Evolutionary conservation across 441 rosid species (phyloP).

Genomic region (Francoa sonchifolia): DNA sequence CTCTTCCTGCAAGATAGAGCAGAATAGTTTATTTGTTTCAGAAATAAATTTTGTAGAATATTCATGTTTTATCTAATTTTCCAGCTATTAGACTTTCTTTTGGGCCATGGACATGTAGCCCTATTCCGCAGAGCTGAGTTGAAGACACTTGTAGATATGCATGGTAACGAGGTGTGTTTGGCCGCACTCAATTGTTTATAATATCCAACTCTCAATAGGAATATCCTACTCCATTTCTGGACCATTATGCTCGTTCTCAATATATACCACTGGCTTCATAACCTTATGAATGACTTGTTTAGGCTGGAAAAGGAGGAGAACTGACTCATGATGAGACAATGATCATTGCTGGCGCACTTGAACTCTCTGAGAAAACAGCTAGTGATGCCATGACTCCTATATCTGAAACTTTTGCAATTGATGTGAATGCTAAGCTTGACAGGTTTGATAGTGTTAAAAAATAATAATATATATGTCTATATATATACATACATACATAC

Average conservation of each 20-base stretch:
- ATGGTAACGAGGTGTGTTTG: constrained; percentile 19
- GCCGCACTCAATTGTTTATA: background rate
- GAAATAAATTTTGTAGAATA: background rate
- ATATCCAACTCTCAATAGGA: background rate
- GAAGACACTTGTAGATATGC: constrained; percentile 16
- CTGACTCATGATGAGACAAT: constrained; percentile 81
- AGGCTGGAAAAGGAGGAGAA: constrained; percentile 97
- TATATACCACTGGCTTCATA: background rate
- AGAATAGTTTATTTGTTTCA: background rate
- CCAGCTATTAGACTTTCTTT: constrained; percentile 16
- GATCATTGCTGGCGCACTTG: constrained; percentile 91
- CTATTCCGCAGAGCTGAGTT: constrained; percentile 24
- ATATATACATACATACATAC: too few relatives aligned
- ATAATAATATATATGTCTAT: too few relatives aligned
- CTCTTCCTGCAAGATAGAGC: background rate
- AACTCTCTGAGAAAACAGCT: constrained; percentile 67
- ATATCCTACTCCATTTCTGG: background rate
- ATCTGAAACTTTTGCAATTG: constrained; percentile 62
- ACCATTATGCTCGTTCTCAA: background rate
- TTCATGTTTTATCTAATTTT: background rate
- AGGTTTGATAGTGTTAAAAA: constrained; percentile 23
- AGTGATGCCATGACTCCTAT: constrained; percentile 82
- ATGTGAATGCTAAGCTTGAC: constrained; percentile 58
- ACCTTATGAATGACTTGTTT: constrained; percentile 5
- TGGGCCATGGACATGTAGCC: constrained; percentile 20